phyloP scores from a whole-genome alignment of 345 rosid genomes.

The Linum trigynum region DNA sequence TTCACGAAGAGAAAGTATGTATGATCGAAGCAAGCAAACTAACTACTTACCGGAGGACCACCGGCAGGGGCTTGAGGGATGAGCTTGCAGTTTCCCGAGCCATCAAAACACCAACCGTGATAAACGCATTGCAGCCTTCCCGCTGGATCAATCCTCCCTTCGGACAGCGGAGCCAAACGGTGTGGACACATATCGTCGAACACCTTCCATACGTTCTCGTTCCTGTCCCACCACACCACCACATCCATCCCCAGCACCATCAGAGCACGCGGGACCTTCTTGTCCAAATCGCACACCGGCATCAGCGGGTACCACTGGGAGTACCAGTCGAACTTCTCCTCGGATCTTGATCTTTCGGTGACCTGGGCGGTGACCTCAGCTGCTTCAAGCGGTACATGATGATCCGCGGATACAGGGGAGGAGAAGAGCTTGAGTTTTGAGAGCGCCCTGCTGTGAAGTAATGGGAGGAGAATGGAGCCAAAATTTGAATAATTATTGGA shows the following conservation, averaged over 20 bases:
- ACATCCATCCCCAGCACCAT: conserved; percentile 5
- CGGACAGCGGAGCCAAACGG: conserved; percentile 1
- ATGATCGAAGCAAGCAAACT: neutral
- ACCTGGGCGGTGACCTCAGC: neutral
- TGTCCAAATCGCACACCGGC: conserved; percentile 9
- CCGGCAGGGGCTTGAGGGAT: neutral
- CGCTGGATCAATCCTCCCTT: conserved; percentile 7
- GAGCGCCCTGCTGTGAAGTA: neutral
- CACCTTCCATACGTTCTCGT: neutral
- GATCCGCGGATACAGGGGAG: neutral
- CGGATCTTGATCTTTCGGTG: neutral
- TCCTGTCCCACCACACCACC: conserved; percentile 10
- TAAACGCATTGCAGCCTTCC: conserved; percentile 1
- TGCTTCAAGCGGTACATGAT: neutral
- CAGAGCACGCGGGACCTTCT: conserved; percentile 3
- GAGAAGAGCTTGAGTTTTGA: neutral
- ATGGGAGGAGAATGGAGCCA: neutral
- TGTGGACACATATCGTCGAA: too few relatives aligned
- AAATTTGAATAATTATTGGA: too few relatives aligned
- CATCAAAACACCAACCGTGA: too few relatives aligned
- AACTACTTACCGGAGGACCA: conserved; percentile 5
- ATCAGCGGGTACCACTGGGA: conserved; percentile 4
- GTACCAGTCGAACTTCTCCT: conserved; percentile 7
- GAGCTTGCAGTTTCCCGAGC: too few relatives aligned
- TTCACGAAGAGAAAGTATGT: too few relatives aligned